A percentile compares a stretch with the other conserved stretches of the same genome.
Conservation (phyloP, 768 basidiomycete species). For the Pisolithus microcarpus region DNA sequence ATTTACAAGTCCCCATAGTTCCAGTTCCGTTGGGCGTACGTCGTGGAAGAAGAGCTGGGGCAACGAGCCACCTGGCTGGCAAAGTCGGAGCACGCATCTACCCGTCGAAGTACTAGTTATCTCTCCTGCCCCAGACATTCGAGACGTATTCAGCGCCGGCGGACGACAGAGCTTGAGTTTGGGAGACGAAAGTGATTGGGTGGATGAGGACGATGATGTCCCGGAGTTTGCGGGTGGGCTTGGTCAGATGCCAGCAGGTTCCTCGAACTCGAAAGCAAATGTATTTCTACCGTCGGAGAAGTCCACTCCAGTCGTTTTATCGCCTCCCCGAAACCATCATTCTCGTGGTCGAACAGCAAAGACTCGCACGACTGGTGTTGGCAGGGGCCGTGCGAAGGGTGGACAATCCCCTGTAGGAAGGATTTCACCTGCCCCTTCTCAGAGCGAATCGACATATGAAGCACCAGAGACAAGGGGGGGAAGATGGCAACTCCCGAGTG, state of each 20-base stretch:
- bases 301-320: slow-evolving; percentile 35
- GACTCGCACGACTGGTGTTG: slow-evolving; percentile 17
- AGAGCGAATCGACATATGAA: slow-evolving; percentile 40
- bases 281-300: slow-evolving; percentile 26
- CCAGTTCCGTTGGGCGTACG: slow-evolving; percentile 49
- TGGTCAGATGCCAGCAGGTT: slow-evolving; percentile 45
- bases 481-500: slow-evolving; percentile 61
- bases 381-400: slow-evolving; percentile 37
- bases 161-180: slow-evolving; percentile 47
- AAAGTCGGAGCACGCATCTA: slow-evolving; percentile 52
- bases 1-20: slow-evolving; percentile 51
- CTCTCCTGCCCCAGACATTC: slow-evolving; percentile 46
- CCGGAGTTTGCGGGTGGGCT: slow-evolving; percentile 70
- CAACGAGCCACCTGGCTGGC: slow-evolving; percentile 80
- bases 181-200: slow-evolving; percentile 83
- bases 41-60: slow-evolving; percentile 93
- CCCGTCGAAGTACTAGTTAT: slow-evolving; percentile 77
- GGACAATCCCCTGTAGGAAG: slow-evolving; percentile 58
- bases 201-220: slow-evolving; percentile 77
- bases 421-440: slow-evolving; percentile 48
- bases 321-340: slow-evolving; percentile 44
- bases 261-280: slow-evolving; percentile 20
- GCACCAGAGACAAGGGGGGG: slow-evolving; percentile 44
- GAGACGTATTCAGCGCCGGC: slow-evolving; percentile 66
- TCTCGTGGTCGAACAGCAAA: slow-evolving; percentile 31